Evolutionary conservation across 805 yeast species (phyloP), one percentile per base, ranked within the genome.

Genomic region (Candida tibetensis): DNA sequence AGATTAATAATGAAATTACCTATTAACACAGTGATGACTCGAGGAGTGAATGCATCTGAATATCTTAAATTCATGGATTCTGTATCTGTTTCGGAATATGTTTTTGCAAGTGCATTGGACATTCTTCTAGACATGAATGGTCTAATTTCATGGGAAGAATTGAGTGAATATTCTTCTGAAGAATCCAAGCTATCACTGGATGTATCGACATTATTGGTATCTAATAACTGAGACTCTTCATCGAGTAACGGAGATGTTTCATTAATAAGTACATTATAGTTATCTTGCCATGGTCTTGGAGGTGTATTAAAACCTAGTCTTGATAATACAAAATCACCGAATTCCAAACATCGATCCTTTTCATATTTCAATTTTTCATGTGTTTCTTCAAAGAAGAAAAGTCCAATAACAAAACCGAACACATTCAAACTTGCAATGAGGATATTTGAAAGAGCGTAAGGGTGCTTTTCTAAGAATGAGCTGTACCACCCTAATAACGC

Each of bases 371-470:
- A 52, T 15, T 53, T 49, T 12, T 62, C 69, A 46, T 74, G 78
- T 3, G 81, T 75, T 50, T 77, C 82, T 44, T 76, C 79, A 28
- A 77, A 54, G 44, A 76, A 76, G 30, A 78, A 59, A 32, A 71
- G 48, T 2, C 74, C 72, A 28, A 61, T 40, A 1, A 65, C 9
- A 28, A 68, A 41, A 32, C 78, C 65, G 22, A 52, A 34, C 31
- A 62, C 33, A 14, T 76, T 53, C 34, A 69, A 53, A 1, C 42
- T 1, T 3, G 75, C 60, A 12, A 76, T 71, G 8, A 66, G 69
- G n/a, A 78, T 39, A 48, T 76, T 78, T 3, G 82, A 77, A 36
- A 77, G 51, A 1, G 77, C 72, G 47, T 74, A 77, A 2, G 82
- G 82, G 50, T 62, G 67, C 18, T 47, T 48, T 13, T 56, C 41